Conservation (phyloP, 1,284 basidiomycete species). For the Cryptococcus sp. region DNA sequence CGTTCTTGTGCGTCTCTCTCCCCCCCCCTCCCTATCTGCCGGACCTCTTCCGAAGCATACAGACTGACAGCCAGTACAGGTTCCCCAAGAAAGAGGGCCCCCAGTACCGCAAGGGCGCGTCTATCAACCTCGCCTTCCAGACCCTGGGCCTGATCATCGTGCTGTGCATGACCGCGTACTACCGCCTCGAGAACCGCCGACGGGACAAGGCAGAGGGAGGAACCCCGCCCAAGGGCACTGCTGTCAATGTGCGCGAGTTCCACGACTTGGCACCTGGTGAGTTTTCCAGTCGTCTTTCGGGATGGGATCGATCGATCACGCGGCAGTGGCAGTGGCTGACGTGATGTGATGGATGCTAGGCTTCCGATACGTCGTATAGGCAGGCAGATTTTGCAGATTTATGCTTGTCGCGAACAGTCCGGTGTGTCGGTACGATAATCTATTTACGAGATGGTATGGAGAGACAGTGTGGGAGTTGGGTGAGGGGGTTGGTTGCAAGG, state of each 20-base stretch:
- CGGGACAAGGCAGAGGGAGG: conserved; percentile 51
- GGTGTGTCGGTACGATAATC: too few relatives aligned
- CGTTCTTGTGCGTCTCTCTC: conserved; percentile 39
- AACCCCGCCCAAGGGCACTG: conserved; percentile 31
- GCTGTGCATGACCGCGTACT: conserved; percentile 46
- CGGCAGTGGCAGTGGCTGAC: too few relatives aligned
- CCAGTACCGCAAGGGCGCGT: conserved; percentile 47
- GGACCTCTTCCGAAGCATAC: neutral
- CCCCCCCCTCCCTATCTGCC: neutral
- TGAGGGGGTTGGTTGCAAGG: too few relatives aligned
- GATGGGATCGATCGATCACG: too few relatives aligned
- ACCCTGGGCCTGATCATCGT: conserved; percentile 46
- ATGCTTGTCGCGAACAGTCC: too few relatives aligned
- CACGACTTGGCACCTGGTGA: conserved; percentile 37
- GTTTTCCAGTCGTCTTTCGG: conserved; percentile 3
- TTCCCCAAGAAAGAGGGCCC: conserved; percentile 51
- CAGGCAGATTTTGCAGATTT: neutral
- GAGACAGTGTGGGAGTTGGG: too few relatives aligned
- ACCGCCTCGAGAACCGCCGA: conserved; percentile 48
- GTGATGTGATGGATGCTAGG: conserved; percentile 4
- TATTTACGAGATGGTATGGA: too few relatives aligned
- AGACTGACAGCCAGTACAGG: conserved; percentile 10
- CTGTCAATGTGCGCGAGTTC: conserved; percentile 31
- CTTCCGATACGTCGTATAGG: conserved; percentile 18
- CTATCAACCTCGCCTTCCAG: conserved; percentile 52